phyloP scores from a whole-genome alignment of 495 filamentous ascomycete species.

The Hypoxylon fuscum region DNA sequence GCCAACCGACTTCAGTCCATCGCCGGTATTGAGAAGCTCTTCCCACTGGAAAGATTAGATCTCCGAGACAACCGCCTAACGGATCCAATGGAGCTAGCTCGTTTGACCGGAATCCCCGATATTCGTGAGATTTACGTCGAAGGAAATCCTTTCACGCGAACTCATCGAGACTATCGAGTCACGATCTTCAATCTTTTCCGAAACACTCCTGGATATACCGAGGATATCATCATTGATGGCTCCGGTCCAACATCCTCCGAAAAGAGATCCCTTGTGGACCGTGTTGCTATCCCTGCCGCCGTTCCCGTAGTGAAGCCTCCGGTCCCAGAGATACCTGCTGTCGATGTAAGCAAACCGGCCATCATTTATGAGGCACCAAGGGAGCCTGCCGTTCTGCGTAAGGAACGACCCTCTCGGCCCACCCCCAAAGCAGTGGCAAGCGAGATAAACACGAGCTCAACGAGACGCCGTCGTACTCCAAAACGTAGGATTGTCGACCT shows the following conservation, averaged over 20 bases:
- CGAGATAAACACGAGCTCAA: constrained; percentile 62
- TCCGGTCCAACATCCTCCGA: constrained; percentile 83
- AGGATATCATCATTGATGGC: constrained; percentile 90
- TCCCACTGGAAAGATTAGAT: constrained; percentile 88
- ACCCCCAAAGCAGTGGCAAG: constrained; percentile 53
- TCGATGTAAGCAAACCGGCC: constrained; percentile 70
- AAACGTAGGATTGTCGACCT: constrained; percentile 86
- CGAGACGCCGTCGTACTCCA: constrained; percentile 59
- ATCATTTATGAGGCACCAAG: constrained; percentile 60
- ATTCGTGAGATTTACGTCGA: constrained; percentile 91
- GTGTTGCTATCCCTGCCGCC: constrained; percentile 74
- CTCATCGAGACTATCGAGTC: constrained; percentile 83
- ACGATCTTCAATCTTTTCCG: constrained; percentile 97
- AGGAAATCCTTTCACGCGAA: constrained; percentile 89
- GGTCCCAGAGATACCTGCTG: constrained; percentile 64
- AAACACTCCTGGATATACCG: constrained; percentile 85
- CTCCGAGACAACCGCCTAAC: constrained; percentile 89
- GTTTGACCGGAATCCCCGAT: constrained; percentile 88
- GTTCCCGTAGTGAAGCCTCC: constrained; percentile 78
- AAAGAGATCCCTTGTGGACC: constrained; percentile 83
- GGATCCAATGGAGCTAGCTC: constrained; percentile 89
- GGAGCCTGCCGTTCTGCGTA: constrained; percentile 60
- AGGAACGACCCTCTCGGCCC: constrained; percentile 55
- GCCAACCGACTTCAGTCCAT: constrained; percentile 88
- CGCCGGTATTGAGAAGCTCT: constrained; percentile 87